Base-by-base conservation (phyloP, 2,329 filamentous ascomycete species). In the Huntiella bhutanensis region DNA sequence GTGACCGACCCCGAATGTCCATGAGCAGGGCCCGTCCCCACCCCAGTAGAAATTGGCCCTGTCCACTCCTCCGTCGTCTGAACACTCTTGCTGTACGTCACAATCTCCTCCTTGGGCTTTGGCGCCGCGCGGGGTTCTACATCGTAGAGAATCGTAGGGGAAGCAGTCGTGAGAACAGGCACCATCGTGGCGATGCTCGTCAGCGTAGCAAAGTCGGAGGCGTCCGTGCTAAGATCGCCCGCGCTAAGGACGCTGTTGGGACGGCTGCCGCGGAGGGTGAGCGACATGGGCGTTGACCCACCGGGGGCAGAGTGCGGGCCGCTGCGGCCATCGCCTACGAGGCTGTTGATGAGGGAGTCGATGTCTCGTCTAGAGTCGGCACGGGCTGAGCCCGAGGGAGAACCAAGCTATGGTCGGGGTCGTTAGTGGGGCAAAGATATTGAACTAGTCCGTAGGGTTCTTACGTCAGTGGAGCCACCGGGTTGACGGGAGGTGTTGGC, bases 31-130 rank as follows among this genome's bases (percentile, higher is more conserved):
- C 47, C 42, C 15, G 48, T 49, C 19, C 48, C 48, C 3, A 49
- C 48, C 8, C 48, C 48, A n/a, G 48, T 49, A 13, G 57, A 49
- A 10, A 58, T 53, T 1, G 70, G 63, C 32, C 69, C 66, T 13
- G 69, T 67, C 75, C 82, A 82, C 52, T 80, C 76, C 55, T 85
- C 81, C 16, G 80, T 76, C 12, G 91, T 95, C 62, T 98, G 92
- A 16, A 96, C 86, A 47, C 79, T 87, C 65, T 95, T 96, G 69
- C 83, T 96, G 68, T 98, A 98, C 45, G 86, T 93, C 57, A 93
- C 86, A 50, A 93, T 70, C 61, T 98, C 91, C 53, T 80, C 75
- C 47, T 80, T 74, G 33, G 80, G 77, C 15, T 77, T 80, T 37
- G 43, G 13, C 16, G 44, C 40, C 33, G 46, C 41, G 41, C 47